phyloP scores from a whole-genome alignment of 2,329 filamentous ascomycete species.

The Bipolaris gigantea region DNA sequence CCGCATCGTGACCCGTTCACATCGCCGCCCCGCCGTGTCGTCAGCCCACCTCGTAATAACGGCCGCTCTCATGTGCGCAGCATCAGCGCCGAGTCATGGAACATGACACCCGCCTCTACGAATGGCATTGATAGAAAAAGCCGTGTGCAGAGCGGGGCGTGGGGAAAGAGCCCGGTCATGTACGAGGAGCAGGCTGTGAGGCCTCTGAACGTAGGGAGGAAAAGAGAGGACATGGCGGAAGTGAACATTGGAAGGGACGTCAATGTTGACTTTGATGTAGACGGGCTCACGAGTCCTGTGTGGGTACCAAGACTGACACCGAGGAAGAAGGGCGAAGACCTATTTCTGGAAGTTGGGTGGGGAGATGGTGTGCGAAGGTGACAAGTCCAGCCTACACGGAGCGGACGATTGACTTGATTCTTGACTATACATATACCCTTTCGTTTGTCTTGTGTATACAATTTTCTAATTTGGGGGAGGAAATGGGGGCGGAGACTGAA shows the following conservation, averaged over 20 bases:
- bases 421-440: conserved; percentile 5
- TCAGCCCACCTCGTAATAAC: conserved; percentile 24
- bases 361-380: conserved; percentile 10
- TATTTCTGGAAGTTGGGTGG: conserved; percentile 54
- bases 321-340: conserved; percentile 65
- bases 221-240: conserved; percentile 21
- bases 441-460: conserved; percentile 11
- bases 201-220: conserved; percentile 32
- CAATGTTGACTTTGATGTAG: conserved; percentile 20
- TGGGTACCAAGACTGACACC: conserved; percentile 70
- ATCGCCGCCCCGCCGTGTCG: conserved; percentile 9
- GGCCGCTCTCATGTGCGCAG: conserved; percentile 28
- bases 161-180: conserved; percentile 33
- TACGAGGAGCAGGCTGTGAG: conserved; percentile 27
- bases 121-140: conserved; percentile 22
- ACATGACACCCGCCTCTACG: conserved; percentile 19
- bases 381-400: neutral
- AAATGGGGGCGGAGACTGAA: neutral
- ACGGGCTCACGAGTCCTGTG: conserved; percentile 49
- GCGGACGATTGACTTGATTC: neutral
- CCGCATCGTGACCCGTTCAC: conserved; percentile 32
- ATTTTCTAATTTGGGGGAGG: conserved; percentile 1
- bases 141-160: conserved; percentile 30
- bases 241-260: conserved; percentile 23
- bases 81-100: conserved; percentile 31